Conservation (phyloP, 805 yeast genomes). For the Sporopachydermia quercuum region DNA sequence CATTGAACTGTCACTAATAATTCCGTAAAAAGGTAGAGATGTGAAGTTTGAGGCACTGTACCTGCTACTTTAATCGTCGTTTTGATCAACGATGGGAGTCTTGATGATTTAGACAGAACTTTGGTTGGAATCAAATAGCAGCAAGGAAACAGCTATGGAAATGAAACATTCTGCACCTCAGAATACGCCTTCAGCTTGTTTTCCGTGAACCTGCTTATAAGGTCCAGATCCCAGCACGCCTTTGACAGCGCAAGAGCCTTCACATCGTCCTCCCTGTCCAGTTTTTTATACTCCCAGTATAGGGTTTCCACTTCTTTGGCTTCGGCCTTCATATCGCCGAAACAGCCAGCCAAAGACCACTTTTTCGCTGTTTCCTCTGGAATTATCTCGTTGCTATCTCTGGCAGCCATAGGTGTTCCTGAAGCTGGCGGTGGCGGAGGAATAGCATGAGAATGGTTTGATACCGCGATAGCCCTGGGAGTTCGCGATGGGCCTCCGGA, state of each 20-base stretch:
- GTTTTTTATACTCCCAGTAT: not conserved
- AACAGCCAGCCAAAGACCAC: not conserved
- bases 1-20: no score
- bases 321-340: not conserved
- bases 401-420: no score
- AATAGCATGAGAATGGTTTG: not conserved
- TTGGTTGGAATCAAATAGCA: no score
- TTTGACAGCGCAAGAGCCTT: not conserved
- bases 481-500: not conserved
- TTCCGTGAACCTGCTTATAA: not conserved
- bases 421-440: not conserved
- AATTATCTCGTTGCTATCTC: no score
- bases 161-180: no score
- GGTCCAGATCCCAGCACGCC: constrained; percentile 1
- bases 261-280: not conserved
- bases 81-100: no score
- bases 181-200: not conserved
- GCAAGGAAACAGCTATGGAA: no score
- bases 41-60: no score
- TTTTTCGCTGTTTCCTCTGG: not conserved
- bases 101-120: no score
- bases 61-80: no score
- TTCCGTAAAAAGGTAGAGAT: no score
- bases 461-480: not conserved
- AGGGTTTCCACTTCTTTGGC: not conserved